Evolutionary conservation across 495 filamentous ascomycete species (phyloP).

Genomic region (Tuber calosporum): DNA sequence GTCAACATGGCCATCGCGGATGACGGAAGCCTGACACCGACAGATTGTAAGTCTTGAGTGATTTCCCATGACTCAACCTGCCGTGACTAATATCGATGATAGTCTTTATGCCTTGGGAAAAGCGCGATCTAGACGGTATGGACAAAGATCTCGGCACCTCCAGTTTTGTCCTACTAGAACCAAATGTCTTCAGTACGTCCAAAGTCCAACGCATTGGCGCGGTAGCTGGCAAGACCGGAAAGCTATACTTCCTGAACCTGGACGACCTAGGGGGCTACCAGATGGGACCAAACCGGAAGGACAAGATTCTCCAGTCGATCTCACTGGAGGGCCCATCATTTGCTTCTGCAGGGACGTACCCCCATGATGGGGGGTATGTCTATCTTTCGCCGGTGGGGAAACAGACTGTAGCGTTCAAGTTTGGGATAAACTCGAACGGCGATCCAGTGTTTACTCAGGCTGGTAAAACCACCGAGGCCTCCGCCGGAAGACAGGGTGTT

Average conservation of each 20-base stretch:
- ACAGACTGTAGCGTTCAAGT: conserved; percentile 44
- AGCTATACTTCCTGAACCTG: conserved; percentile 41
- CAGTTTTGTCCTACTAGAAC: conserved; percentile 44
- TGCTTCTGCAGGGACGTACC: conserved; percentile 45
- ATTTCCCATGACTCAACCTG: conserved; percentile 9
- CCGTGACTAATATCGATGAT: conserved; percentile 35
- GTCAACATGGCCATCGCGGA: conserved; percentile 43
- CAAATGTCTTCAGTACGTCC: conserved; percentile 43
- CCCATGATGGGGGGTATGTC: conserved; percentile 47
- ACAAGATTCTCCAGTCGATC: conserved; percentile 43
- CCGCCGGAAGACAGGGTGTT: conserved; percentile 43
- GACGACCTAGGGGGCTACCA: conserved; percentile 42
- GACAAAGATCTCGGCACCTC: conserved; percentile 41
- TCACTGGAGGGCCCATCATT: conserved; percentile 43
- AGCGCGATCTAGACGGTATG: conserved; percentile 42
- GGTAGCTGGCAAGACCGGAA: conserved; percentile 41
- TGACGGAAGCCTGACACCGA: conserved; percentile 40
- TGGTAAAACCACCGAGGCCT: conserved; percentile 40
- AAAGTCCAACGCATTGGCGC: conserved; percentile 41
- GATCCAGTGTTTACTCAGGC: conserved; percentile 44
- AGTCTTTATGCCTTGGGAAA: conserved; percentile 42
- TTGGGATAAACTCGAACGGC: conserved; percentile 40
- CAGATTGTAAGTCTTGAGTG: conserved; percentile 26
- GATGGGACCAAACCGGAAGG: conserved; percentile 43
- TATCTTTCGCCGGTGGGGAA: conserved; percentile 45